Percentiles rank a stretch among this genome's conserved stretches.
phyloP scores from a whole-genome alignment of 2,329 filamentous ascomycete species.

The Neonectria ditissima region DNA sequence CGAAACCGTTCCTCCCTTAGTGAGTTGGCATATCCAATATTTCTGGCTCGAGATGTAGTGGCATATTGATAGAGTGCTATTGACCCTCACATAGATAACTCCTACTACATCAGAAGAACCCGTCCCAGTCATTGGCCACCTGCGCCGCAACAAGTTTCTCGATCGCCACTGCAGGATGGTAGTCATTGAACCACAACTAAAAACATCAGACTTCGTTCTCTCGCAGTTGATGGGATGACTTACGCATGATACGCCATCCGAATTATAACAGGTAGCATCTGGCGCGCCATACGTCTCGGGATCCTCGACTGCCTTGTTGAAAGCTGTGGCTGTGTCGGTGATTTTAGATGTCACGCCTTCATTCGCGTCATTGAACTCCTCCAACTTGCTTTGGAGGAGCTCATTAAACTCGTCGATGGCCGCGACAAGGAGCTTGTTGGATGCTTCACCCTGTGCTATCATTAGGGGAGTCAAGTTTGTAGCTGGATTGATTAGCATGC shows the following conservation, averaged over 20 bases:
- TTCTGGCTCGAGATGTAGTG: no score
- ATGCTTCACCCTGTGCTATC: constrained; percentile 39
- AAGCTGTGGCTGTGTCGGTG: constrained; percentile 56
- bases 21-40: no score
- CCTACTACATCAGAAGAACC: background rate
- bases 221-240: fast-evolving
- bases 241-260: constrained; percentile 56
- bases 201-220: background rate
- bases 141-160: constrained; percentile 54
- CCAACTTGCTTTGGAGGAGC: constrained; percentile 44
- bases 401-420: constrained; percentile 55
- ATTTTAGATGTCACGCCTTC: constrained; percentile 48
- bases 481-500: constrained; percentile 42
- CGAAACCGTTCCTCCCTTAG: no score
- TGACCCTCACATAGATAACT: background rate
- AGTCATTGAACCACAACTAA: constrained; percentile 58
- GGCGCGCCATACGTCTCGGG: constrained; percentile 56
- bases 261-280: constrained; percentile 56
- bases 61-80: background rate
- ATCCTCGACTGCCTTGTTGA: constrained; percentile 56
- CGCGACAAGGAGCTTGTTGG: constrained; percentile 46
- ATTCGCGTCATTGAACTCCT: constrained; percentile 51
- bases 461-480: constrained; percentile 55
- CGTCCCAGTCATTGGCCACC: constrained; percentile 43
- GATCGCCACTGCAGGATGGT: constrained; percentile 56